A percentile compares a stretch with the other conserved stretches of the same genome.
Evolutionary conservation across 306 rosid genomes (phyloP).

Genomic region (Vicia villosa): DNA sequence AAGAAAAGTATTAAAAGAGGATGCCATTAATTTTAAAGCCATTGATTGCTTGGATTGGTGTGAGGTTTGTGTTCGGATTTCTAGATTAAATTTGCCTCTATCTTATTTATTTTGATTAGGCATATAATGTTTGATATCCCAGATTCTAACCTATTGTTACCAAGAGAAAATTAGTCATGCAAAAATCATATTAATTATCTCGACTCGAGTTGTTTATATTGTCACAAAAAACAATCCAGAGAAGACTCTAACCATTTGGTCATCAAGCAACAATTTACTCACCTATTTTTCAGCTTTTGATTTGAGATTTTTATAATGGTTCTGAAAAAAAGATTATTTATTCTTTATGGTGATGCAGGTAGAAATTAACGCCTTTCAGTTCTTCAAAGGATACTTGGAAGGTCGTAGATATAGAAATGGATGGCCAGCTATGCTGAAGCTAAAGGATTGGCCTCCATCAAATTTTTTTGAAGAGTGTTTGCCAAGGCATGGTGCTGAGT

Average conservation of each 20-base stretch:
- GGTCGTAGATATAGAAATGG: slow-evolving; percentile 59
- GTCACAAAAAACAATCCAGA: neutral
- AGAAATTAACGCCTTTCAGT: slow-evolving; percentile 50
- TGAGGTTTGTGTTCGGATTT: slow-evolving; percentile 43
- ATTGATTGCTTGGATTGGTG: slow-evolving; percentile 61
- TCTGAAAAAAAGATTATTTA: slow-evolving; percentile 17
- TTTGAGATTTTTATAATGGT: slow-evolving; percentile 18
- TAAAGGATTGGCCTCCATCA: slow-evolving; percentile 76
- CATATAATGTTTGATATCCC: neutral
- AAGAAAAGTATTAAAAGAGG: slow-evolving; percentile 50
- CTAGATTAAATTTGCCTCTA: slow-evolving; percentile 12
- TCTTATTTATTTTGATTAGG: neutral
- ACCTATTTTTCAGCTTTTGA: slow-evolving; percentile 17
- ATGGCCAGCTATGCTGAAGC: slow-evolving; percentile 74
- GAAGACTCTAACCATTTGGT: slow-evolving; percentile 8
- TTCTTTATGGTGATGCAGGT: slow-evolving; percentile 50
- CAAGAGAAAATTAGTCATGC: neutral
- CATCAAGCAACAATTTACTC: slow-evolving; percentile 22
- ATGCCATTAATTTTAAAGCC: slow-evolving; percentile 50
- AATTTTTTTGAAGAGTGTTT: slow-evolving; percentile 67
- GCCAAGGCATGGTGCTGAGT: slow-evolving; percentile 69
- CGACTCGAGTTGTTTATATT: neutral
- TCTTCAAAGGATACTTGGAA: slow-evolving; percentile 67
- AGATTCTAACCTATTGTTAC: too few species aligned
- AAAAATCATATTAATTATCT: slow-evolving; percentile 1